These are phyloP conservation scores for Toxoplasma gondii DNA, from an alignment of 169 alveolate species.

Conservation along the genomic window DNA sequence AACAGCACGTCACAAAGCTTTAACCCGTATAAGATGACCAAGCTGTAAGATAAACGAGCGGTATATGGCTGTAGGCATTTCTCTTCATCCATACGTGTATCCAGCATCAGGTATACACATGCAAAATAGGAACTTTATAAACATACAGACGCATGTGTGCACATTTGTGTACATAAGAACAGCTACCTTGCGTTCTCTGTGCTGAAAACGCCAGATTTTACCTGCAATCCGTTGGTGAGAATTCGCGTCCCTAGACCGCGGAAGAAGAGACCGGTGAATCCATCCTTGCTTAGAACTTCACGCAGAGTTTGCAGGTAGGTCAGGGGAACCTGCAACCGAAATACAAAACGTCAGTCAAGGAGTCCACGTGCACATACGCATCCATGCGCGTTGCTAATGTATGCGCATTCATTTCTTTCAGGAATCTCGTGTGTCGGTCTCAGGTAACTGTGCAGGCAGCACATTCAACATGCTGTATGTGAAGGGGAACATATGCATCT, in stretches of 20 bases:
- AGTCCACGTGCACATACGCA: neutral
- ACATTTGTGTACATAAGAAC: neutral
- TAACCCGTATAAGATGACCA: no score
- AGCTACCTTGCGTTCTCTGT: neutral
- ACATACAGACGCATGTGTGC: no score
- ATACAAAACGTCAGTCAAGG: neutral
- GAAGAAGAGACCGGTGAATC: conserved; percentile 72
- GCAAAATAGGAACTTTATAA: neutral
- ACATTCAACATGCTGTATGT: no score
- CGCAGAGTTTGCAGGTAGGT: conserved; percentile 74
- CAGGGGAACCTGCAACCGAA: conserved; percentile 65
- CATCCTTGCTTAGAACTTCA: conserved; percentile 78
- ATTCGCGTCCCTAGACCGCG: conserved; percentile 86
- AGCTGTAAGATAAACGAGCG: no score
- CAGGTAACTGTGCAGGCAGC: no score
- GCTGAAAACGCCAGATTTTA: neutral
- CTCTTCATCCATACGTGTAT: no score
- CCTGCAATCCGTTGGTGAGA: conserved; percentile 82
- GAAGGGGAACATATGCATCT: neutral
- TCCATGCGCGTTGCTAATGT: neutral
- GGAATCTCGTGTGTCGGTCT: no score
- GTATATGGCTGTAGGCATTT: no score
- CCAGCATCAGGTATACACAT: no score
- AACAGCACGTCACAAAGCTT: no score
- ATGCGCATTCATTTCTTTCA: neutral